A percentile compares a stretch with the other conserved stretches of the same genome.
These are phyloP conservation scores for Thielaviopsis euricoi DNA, from an alignment of 2,329 filamentous ascomycete genomes.

Conservation along the genomic window DNA sequence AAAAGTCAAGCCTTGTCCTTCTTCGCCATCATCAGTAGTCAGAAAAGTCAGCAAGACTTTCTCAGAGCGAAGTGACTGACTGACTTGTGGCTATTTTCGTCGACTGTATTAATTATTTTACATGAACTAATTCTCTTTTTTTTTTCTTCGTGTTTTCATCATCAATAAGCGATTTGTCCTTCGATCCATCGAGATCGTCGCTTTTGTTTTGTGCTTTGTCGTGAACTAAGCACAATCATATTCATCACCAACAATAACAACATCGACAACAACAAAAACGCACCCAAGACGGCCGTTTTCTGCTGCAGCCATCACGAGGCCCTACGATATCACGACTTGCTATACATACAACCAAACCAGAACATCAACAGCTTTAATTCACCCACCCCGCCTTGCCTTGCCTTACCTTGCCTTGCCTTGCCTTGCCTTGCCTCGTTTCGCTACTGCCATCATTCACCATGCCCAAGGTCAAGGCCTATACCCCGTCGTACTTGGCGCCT, in stretches of 20 bases:
- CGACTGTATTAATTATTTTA: neutral
- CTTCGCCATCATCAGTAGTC: neutral
- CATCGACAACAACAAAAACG: neutral
- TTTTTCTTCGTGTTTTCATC: neutral
- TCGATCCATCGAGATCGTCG: neutral
- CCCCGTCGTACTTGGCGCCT: conserved; percentile 71
- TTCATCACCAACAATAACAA: too few species aligned
- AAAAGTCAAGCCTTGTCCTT: neutral
- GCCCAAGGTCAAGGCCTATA: conserved; percentile 75
- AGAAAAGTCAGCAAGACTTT: neutral
- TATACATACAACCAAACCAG: neutral
- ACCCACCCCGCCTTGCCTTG: too few species aligned
- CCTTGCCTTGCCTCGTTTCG: too few species aligned
- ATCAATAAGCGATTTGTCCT: neutral
- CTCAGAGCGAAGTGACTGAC: neutral
- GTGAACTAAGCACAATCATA: neutral
- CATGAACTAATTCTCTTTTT: neutral
- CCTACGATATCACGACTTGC: neutral
- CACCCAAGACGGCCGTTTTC: neutral
- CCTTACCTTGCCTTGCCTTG: too few species aligned
- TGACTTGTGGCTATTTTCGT: neutral
- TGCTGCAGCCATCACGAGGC: neutral
- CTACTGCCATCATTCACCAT: conserved; percentile 41
- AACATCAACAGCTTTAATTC: neutral
- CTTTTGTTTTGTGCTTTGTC: neutral